phyloP scores from a whole-genome alignment of 805 yeast species.

The Saccharomycopsis lassenensis region DNA sequence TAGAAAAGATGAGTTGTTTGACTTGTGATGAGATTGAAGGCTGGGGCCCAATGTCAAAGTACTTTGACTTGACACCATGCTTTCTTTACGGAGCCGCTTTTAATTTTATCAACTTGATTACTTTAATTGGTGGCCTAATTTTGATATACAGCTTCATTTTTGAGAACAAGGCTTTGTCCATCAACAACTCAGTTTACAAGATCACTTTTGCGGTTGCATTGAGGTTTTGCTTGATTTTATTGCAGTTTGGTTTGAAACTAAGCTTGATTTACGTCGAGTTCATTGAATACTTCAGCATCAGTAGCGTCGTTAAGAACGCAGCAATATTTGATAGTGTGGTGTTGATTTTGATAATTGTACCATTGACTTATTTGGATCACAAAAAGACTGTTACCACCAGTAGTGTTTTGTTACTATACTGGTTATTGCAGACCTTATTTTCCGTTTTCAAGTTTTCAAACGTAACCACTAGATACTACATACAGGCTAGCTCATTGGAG shows the following conservation, averaged over 20 bases:
- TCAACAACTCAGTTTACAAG: conserved; percentile 22
- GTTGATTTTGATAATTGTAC: conserved; percentile 35
- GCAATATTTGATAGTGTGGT: conserved; percentile 32
- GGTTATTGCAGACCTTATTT: conserved; percentile 50
- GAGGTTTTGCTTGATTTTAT: conserved; percentile 25
- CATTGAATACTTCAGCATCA: conserved; percentile 19
- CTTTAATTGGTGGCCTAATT: conserved; percentile 33
- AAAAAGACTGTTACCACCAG: conserved; percentile 53
- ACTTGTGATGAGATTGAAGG: conserved; percentile 27
- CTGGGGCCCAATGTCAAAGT: conserved; percentile 33
- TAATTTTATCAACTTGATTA: conserved; percentile 30
- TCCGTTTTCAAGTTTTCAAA: conserved; percentile 35
- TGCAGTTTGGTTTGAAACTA: conserved; percentile 25
- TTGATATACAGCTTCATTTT: conserved; percentile 24
- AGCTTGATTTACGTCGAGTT: conserved; percentile 19
- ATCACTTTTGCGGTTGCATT: conserved; percentile 26
- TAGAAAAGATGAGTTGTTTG: background rate
- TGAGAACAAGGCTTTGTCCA: conserved; percentile 10
- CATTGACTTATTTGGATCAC: conserved; percentile 62
- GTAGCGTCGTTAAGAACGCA: conserved; percentile 23
- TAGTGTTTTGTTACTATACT: conserved; percentile 60
- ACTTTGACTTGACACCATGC: conserved; percentile 51
- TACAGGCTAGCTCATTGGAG: conserved; percentile 23
- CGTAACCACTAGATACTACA: conserved; percentile 26
- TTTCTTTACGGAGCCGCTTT: conserved; percentile 44